A percentile compares a stretch with the other conserved stretches of the same genome.
These are phyloP conservation scores for Papilionanthe hybrid DNA, from an alignment of 116 monocot species.

Conservation along the genomic window DNA sequence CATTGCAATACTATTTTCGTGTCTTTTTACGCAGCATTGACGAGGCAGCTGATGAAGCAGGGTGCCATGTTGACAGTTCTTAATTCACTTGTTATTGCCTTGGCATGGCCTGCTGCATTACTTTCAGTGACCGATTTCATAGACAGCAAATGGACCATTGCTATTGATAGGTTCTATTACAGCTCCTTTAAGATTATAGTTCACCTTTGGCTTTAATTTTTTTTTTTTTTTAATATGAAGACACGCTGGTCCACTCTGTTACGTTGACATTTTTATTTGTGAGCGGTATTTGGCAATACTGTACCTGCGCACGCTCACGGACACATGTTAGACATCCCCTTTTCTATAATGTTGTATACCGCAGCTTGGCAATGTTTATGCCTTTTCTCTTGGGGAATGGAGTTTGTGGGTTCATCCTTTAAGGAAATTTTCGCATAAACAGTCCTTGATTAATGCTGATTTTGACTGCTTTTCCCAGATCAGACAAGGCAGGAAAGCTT, in stretches of 20 bases:
- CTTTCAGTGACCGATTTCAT: constrained; percentile 85
- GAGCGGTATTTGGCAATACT: too few species aligned
- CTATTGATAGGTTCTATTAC: constrained; percentile 72
- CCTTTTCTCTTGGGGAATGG: too few species aligned
- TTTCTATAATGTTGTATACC: neutral
- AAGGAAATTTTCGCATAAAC: neutral
- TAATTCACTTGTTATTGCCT: constrained; percentile 65
- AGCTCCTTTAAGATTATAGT: neutral
- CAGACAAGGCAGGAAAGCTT: constrained; percentile 94
- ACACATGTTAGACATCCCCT: too few species aligned
- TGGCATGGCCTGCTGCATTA: constrained; percentile 89
- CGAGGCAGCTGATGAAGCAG: constrained; percentile 73
- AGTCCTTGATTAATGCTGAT: neutral
- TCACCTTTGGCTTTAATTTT: neutral
- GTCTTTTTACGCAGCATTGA: constrained; percentile 43
- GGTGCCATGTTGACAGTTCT: constrained; percentile 99
- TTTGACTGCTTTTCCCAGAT: constrained; percentile 37
- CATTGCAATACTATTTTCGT: neutral
- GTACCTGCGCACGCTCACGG: too few species aligned
- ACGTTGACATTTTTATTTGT: too few species aligned
- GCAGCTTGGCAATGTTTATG: neutral
- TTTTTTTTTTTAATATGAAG: neutral
- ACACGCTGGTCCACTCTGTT: neutral
- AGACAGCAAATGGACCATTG: constrained; percentile 97
- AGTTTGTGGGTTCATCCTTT: neutral